phyloP scores from a whole-genome alignment of 768 basidiomycete species.

The Boletus pseudopeckii region DNA sequence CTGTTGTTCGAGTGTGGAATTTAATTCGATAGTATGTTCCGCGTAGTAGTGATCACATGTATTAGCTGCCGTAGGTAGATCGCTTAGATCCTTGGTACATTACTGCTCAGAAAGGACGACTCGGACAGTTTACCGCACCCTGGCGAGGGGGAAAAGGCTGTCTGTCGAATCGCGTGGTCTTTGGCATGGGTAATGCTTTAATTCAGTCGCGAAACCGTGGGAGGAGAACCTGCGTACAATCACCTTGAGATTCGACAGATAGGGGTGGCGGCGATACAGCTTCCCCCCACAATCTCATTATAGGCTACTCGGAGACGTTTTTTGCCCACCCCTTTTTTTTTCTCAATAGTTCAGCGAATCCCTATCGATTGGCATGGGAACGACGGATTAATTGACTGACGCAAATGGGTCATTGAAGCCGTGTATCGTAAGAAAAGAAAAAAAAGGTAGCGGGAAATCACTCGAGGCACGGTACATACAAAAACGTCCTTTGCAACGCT shows the following conservation, averaged over 20 bases:
- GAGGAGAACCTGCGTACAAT: neutral
- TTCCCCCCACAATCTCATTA: neutral
- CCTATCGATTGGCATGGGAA: neutral
- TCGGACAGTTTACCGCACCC: neutral
- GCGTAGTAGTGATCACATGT: slow-evolving; percentile 9
- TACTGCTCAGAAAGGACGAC: neutral
- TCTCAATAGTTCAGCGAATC: neutral
- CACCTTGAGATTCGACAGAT: neutral
- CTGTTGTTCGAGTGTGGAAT: slow-evolving; percentile 1
- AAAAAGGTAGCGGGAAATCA: neutral
- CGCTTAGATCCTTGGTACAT: neutral
- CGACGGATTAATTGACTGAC: neutral
- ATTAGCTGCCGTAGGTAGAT: neutral
- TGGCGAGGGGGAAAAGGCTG: neutral
- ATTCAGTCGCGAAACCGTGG: neutral
- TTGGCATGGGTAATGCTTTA: neutral
- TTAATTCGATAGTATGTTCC: slow-evolving; percentile 6
- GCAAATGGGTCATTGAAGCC: neutral
- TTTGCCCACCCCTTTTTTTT: neutral
- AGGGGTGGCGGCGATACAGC: neutral
- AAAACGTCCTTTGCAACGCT: neutral
- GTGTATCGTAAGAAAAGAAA: neutral
- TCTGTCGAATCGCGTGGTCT: neutral
- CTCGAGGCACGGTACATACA: neutral
- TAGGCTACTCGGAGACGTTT: neutral